Evolutionary conservation across 345 rosid species (phyloP).

Genomic region (Eucalyptus regnans): DNA sequence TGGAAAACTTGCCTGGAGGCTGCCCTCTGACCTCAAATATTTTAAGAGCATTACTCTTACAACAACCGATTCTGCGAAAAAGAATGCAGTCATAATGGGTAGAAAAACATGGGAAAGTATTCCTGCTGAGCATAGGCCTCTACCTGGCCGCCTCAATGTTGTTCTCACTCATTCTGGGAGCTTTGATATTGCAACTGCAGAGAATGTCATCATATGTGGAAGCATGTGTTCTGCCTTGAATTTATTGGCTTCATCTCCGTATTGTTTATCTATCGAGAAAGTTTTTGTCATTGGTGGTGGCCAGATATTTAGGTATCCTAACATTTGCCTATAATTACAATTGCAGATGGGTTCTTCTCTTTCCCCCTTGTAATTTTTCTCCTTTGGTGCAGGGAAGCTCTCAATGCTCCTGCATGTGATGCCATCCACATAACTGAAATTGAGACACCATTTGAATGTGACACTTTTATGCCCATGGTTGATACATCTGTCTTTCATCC

Average conservation of each 20-base stretch:
- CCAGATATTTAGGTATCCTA: constrained; percentile 48
- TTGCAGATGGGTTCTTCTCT: not conserved
- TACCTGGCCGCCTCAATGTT: constrained; percentile 87
- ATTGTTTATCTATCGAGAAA: constrained; percentile 78
- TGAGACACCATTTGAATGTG: constrained; percentile 61
- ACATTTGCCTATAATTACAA: not conserved
- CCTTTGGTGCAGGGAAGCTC: constrained; percentile 50
- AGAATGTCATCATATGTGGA: constrained; percentile 82
- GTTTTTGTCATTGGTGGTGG: constrained; percentile 95
- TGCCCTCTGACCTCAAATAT: constrained; percentile 82
- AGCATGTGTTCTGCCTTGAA: constrained; percentile 75
- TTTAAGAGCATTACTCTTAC: constrained; percentile 63
- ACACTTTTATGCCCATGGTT: constrained; percentile 75
- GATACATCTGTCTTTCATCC: constrained; percentile 68
- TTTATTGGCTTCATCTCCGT: constrained; percentile 67
- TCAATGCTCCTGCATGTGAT: constrained; percentile 72
- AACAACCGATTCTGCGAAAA: constrained; percentile 54
- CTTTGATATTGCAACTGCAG: constrained; percentile 76
- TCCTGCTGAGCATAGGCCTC: constrained; percentile 50
- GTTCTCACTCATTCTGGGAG: constrained; percentile 88
- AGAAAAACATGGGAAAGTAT: constrained; percentile 96
- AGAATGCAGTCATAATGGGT: constrained; percentile 92
- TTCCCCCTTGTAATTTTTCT: not conserved
- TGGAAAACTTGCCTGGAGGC: constrained; percentile 76
- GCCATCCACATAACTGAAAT: constrained; percentile 88